Percentiles rank a stretch among this genome's conserved stretches.
Evolutionary conservation across 768 basidiomycete species (phyloP).

Genomic region (Lentinula detonsa): DNA sequence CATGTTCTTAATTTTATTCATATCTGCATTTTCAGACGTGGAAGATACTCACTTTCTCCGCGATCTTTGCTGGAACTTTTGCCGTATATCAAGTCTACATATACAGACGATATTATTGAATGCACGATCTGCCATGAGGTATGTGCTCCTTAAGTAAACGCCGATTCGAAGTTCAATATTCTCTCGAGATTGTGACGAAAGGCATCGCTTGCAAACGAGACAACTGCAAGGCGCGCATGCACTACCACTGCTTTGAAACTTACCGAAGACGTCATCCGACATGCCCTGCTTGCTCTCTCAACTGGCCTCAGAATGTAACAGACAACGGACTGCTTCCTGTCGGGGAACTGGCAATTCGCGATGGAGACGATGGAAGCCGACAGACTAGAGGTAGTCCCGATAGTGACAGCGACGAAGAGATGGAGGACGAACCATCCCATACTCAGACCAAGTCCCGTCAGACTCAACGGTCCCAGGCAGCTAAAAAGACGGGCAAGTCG

Average conservation of each 20-base stretch:
- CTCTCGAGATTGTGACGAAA: constrained; percentile 55
- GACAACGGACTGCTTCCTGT: constrained; percentile 44
- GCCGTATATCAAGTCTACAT: constrained; percentile 69
- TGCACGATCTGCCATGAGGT: constrained; percentile 76
- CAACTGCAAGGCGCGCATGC: constrained; percentile 62
- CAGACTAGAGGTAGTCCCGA: constrained; percentile 24
- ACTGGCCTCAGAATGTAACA: constrained; percentile 54
- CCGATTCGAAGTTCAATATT: background rate
- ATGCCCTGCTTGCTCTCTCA: constrained; percentile 53
- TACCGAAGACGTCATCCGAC: constrained; percentile 35
- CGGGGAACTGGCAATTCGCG: constrained; percentile 64
- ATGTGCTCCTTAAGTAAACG: constrained; percentile 9
- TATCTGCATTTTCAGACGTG: constrained; percentile 31
- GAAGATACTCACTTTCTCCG: constrained; percentile 71
- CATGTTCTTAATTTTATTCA: background rate
- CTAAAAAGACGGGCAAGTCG: constrained; percentile 4
- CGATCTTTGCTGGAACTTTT: constrained; percentile 71
- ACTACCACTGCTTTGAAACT: constrained; percentile 55
- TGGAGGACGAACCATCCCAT: constrained; percentile 23
- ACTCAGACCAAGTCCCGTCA: constrained; percentile 21
- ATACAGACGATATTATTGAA: constrained; percentile 62
- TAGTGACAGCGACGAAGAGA: constrained; percentile 38
- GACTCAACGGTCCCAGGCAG: constrained; percentile 20
- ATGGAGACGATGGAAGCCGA: constrained; percentile 47
- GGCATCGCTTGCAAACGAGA: constrained; percentile 56